Evolutionary conservation across 2,329 filamentous ascomycete genomes (phyloP).

Genomic region (Endoconidiophora laricicola): DNA sequence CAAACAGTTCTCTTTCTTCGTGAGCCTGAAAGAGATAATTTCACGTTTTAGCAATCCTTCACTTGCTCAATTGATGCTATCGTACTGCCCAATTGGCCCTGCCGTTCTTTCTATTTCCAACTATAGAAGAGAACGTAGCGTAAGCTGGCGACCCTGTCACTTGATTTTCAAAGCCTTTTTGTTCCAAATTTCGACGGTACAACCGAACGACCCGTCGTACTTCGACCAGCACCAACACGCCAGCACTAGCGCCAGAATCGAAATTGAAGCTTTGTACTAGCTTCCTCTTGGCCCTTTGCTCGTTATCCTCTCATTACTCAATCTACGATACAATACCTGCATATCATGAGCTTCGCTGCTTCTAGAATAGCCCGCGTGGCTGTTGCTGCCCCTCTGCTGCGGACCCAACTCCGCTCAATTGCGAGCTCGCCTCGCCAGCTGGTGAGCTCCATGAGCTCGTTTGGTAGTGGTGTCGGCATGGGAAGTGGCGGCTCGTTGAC

Average conservation of each 20-base stretch:
- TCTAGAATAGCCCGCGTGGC: constrained; percentile 10
- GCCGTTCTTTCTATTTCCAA: not conserved
- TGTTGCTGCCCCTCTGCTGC: constrained; percentile 2
- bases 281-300: too few species aligned
- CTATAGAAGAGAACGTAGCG: not conserved
- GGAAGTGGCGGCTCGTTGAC: constrained; percentile 27
- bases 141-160: not conserved
- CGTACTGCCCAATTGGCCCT: not conserved
- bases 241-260: not conserved
- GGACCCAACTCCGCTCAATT: constrained; percentile 9
- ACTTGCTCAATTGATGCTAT: not conserved
- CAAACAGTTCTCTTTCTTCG: too few species aligned
- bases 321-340: not conserved
- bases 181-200: not conserved
- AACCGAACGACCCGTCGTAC: too few species aligned
- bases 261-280: too few species aligned
- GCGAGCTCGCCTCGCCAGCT: constrained; percentile 19
- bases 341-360: constrained; percentile 8
- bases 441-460: constrained; percentile 20
- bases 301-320: too few species aligned
- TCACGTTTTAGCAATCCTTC: not conserved
- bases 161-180: not conserved
- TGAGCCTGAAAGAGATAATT: too few species aligned
- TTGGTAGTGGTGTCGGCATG: constrained; percentile 7
- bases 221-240: too few species aligned